These are phyloP conservation scores for Dactylellina sp. DNA, from an alignment of 2,329 filamentous ascomycete species.

Conservation along the genomic window DNA sequence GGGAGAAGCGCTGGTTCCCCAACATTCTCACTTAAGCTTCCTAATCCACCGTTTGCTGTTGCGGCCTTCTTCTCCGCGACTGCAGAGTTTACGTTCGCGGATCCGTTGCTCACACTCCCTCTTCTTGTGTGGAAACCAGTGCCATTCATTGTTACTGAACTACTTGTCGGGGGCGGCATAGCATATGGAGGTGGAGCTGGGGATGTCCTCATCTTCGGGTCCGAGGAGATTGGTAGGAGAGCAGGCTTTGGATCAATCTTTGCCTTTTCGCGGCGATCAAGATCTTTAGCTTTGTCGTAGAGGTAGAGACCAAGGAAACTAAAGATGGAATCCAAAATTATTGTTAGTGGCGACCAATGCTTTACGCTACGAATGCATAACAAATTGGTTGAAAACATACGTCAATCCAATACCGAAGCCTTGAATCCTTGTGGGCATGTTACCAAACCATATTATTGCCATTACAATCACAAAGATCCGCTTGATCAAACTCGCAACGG, in stretches of 20 bases:
- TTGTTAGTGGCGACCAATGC: too few relatives aligned
- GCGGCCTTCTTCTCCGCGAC: constrained; percentile 43
- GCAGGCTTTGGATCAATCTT: constrained; percentile 70
- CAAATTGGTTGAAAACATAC: constrained; percentile 45
- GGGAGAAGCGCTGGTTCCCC: constrained; percentile 71
- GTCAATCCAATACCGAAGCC: constrained; percentile 87
- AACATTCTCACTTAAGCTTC: constrained; percentile 64
- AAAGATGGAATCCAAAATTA: background rate
- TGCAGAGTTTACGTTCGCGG: constrained; percentile 40
- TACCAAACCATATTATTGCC: constrained; percentile 96
- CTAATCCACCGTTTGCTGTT: constrained; percentile 59
- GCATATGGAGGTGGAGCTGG: constrained; percentile 62
- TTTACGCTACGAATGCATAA: too few relatives aligned
- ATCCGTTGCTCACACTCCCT: constrained; percentile 54
- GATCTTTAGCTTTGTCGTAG: constrained; percentile 91
- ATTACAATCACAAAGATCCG: constrained; percentile 96
- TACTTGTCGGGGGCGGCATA: constrained; percentile 62
- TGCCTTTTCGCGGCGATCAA: constrained; percentile 83
- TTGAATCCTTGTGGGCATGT: constrained; percentile 83
- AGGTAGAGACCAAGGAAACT: constrained; percentile 88
- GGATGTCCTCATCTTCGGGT: constrained; percentile 65
- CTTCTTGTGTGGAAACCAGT: constrained; percentile 37
- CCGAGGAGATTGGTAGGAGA: constrained; percentile 70
- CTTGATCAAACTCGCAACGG: constrained; percentile 94
- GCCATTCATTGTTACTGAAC: constrained; percentile 30